phyloP scores from a whole-genome alignment of 225 moss, liverwort and hornwort species.

The Polytrichum commune region DNA sequence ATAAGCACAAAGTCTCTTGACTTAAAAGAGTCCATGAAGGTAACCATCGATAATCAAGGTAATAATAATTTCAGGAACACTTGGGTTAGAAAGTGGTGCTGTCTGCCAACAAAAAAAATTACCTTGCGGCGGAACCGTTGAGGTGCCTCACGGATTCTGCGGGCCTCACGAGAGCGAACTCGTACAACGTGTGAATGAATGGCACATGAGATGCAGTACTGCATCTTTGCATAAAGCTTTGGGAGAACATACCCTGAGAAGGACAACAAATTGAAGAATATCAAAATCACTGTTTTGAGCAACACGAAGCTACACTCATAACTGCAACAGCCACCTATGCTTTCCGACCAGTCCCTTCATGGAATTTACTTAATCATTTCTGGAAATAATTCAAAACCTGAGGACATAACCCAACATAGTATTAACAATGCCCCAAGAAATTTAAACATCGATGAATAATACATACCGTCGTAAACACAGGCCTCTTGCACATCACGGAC shows the following conservation, averaged over 20 bases:
- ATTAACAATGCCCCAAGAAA: not conserved
- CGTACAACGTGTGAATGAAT: conserved; percentile 91
- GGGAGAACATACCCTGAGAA: conserved; percentile 76
- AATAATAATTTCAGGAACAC: not conserved
- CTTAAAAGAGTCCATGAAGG: not conserved
- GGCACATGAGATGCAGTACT: conserved; percentile 82
- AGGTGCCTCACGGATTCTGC: conserved; percentile 84
- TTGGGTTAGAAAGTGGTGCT: too few relatives aligned
- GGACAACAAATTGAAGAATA: too few relatives aligned
- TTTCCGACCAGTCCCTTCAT: too few relatives aligned
- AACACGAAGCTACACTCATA: too few relatives aligned
- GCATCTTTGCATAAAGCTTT: conserved; percentile 90
- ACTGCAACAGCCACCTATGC: too few relatives aligned
- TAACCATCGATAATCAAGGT: not conserved
- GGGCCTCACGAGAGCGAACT: conserved; percentile 76
- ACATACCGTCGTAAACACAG: conserved; percentile 77
- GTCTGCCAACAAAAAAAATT: not conserved
- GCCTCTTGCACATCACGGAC: conserved; percentile 97
- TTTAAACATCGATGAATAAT: not conserved
- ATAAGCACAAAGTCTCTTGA: not conserved
- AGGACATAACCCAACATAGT: not conserved
- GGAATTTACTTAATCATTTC: too few relatives aligned
- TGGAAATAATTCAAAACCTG: too few relatives aligned
- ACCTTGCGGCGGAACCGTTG: conserved; percentile 91
- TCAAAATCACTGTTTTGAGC: too few relatives aligned